Evolutionary conservation across 768 basidiomycete species (phyloP), one percentile per base, ranked within the genome.

Genomic region (Antrodiella citrinella): DNA sequence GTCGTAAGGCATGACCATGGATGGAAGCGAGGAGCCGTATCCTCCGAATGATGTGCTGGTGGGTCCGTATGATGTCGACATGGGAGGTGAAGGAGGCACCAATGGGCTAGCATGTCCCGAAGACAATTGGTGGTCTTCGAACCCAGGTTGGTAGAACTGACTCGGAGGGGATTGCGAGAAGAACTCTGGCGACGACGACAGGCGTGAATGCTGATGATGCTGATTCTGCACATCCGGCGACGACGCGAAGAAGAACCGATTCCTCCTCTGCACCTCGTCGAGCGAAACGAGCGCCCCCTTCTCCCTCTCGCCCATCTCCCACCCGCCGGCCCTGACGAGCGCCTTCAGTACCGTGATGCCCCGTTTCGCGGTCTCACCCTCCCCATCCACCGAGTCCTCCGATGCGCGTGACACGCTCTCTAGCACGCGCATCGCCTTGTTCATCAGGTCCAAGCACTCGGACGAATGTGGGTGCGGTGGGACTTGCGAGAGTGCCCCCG

Each of bases 401-500:
- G 57, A 49, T n/a, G 49, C 26, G 11, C 45, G 50, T 18, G 47
- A 47, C 50, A 54, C 51, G 44, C 44, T 48, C 12, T 53, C 52
- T n/a, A 77, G 66, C 23, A 71, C 66, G 26, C 47, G 49, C 57
- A 71, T 57, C 22, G 73, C 70, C 26, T 67, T 61, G 35, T 72
- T 67, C 47, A 74, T 60, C 21, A 71, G 60, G 35, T 53, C 55
- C 21, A 70, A 69, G 39, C 70, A 68, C 48, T 73, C 73, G 2
- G 50, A 66, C 43, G 50, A 51, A 40, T 52, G 50, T 49, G 57
- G 51, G 44, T 68, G 64, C 58, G 67, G 69, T 39, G 71, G 69
- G 40, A 63, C 62, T 47, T 71, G 70, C 13, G 71, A 62, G 47
- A 73, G 56, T 11, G 67, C 70, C 20, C 71, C 70, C 26, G 71